Percentiles rank a stretch among this genome's conserved stretches.
Conservation (phyloP, 129 eudicot species). For the Heracleum sosnowskyi region DNA sequence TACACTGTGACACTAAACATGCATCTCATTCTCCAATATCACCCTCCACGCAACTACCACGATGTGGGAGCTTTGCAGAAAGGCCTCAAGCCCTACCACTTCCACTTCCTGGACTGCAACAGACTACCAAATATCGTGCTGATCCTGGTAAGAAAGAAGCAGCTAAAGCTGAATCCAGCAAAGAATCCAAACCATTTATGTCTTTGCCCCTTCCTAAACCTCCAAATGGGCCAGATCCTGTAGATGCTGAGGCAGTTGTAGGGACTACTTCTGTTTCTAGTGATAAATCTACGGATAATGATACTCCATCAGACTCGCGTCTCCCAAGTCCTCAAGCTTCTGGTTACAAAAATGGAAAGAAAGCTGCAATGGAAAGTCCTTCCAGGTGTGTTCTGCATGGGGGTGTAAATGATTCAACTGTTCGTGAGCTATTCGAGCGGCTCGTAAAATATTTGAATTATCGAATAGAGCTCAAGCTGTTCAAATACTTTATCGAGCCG, state of each 20-base stretch:
- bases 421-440: too few species aligned
- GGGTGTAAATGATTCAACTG: neutral
- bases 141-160: conserved; percentile 31
- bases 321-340: conserved; percentile 45
- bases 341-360: conserved; percentile 33
- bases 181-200: conserved; percentile 21
- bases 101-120: conserved; percentile 40
- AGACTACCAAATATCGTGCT: neutral
- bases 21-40: conserved; percentile 28
- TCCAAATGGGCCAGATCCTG: conserved; percentile 19
- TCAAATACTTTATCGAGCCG: too few species aligned
- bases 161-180: conserved; percentile 20
- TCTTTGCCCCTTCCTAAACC: conserved; percentile 36
- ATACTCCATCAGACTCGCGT: conserved; percentile 32
- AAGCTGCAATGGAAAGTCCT: conserved; percentile 36
- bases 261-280: conserved; percentile 38
- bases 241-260: conserved; percentile 32
- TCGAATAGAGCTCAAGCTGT: too few species aligned
- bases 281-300: conserved; percentile 27
- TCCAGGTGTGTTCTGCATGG: conserved; percentile 33
- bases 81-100: conserved; percentile 43
- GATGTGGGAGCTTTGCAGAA: conserved; percentile 45
- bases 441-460: too few species aligned
- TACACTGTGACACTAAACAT: conserved; percentile 20
- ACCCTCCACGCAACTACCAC: conserved; percentile 25